Conservation (phyloP, 2,329 filamentous ascomycete species). For the Sarocladium strictum region DNA sequence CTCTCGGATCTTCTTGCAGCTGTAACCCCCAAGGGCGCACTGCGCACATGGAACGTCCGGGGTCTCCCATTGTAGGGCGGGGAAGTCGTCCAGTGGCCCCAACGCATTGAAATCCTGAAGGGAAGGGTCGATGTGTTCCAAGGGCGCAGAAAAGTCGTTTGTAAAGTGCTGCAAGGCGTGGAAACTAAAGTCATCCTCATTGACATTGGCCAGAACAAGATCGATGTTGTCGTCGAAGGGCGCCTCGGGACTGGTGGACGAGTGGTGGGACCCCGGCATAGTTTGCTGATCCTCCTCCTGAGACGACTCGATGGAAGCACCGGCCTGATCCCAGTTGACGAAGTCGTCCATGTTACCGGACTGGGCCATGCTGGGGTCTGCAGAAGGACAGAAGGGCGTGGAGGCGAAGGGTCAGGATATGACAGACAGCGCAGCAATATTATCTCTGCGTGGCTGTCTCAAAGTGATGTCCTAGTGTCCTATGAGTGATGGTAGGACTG, state of each 20-base stretch:
- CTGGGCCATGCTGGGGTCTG: conserved; percentile 23
- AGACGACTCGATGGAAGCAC: conserved; percentile 16
- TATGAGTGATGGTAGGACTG: neutral
- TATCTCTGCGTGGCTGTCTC: neutral
- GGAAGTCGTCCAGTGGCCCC: neutral
- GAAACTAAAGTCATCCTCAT: conserved; percentile 55
- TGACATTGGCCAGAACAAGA: conserved; percentile 48
- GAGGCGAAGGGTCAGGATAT: neutral
- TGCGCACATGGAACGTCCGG: conserved; percentile 44
- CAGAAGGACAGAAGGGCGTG: neutral
- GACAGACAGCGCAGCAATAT: neutral
- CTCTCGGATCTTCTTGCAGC: conserved; percentile 56
- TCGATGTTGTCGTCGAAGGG: conserved; percentile 35
- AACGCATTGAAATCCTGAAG: neutral
- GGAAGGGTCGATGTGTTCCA: conserved; percentile 21
- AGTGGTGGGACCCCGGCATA: neutral
- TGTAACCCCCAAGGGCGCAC: conserved; percentile 46
- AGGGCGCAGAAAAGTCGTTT: conserved; percentile 28
- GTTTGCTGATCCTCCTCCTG: neutral
- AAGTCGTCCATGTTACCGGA: conserved; percentile 56
- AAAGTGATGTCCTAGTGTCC: neutral
- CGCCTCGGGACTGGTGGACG: conserved; percentile 5
- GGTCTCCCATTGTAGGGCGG: conserved; percentile 28
- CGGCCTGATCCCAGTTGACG: conserved; percentile 55
- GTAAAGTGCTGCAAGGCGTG: conserved; percentile 53